Conservation (phyloP, 192 early-diverging fungal species). For the Backusella circina region DNA sequence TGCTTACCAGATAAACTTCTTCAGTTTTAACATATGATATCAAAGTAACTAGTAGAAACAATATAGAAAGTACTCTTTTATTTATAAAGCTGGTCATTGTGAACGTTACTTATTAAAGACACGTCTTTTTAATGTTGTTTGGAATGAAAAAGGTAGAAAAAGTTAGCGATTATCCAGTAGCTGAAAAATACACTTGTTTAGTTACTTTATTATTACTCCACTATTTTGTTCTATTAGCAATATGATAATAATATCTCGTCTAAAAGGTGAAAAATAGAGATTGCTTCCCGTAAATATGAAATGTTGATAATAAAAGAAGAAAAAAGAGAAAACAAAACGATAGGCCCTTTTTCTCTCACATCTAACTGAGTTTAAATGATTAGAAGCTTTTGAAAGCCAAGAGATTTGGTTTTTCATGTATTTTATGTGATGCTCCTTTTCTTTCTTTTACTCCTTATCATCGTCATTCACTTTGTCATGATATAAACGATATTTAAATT, state of each 20-base stretch:
- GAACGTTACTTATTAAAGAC: not conserved
- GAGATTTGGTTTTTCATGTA: not conserved
- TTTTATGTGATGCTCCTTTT: not conserved
- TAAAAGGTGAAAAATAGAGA: not conserved
- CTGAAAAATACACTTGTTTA: not conserved
- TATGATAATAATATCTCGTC: not conserved
- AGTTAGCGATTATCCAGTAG: not conserved
- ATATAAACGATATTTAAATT: not conserved
- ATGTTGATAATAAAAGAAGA: not conserved
- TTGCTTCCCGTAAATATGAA: not conserved
- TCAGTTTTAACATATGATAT: not conserved
- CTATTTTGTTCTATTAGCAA: not conserved
- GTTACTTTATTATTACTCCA: not conserved
- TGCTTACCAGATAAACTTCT: conserved; percentile 19
- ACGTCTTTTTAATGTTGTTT: not conserved
- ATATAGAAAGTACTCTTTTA: not conserved
- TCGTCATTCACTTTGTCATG: not conserved
- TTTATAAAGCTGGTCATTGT: not conserved
- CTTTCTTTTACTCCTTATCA: not conserved
- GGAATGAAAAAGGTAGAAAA: not conserved
- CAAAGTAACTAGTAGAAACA: not conserved
- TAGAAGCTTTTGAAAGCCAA: conserved; percentile 1
- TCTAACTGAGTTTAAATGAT: not conserved
- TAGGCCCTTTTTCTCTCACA: not conserved
- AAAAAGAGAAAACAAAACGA: not conserved